Conservation (phyloP, 768 basidiomycete species). For the Russula sp. region DNA sequence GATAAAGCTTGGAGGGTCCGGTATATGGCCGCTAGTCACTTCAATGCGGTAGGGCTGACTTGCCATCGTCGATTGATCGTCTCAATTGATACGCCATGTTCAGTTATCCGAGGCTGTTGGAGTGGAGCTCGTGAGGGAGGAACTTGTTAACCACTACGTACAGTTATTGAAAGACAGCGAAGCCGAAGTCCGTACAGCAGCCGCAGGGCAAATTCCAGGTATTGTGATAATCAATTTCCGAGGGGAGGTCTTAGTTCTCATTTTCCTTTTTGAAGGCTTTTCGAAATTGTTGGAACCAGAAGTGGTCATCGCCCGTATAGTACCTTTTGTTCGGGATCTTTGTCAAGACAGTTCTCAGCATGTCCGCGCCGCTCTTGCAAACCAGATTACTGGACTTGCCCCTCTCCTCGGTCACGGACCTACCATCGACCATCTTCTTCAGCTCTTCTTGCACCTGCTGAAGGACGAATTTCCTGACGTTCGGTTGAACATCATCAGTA, state of each 20-base stretch:
- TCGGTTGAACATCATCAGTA: constrained; percentile 95
- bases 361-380: constrained; percentile 92
- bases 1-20: constrained; percentile 99
- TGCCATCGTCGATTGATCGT: neutral
- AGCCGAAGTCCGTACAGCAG: constrained; percentile 96
- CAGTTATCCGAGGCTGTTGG: constrained; percentile 91
- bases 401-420: constrained; percentile 89
- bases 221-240: constrained; percentile 12
- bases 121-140: constrained; percentile 83
- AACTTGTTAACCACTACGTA: constrained; percentile 88
- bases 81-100: constrained; percentile 8
- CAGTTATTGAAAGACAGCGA: constrained; percentile 96
- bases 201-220: constrained; percentile 96
- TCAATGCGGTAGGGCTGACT: constrained; percentile 67
- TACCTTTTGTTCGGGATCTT: constrained; percentile 92
- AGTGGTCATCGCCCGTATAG: constrained; percentile 83
- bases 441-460: constrained; percentile 89
- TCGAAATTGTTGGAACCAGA: constrained; percentile 90
- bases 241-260: constrained; percentile 13
- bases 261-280: constrained; percentile 54
- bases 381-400: constrained; percentile 92
- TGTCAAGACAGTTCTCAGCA: constrained; percentile 94
- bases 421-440: constrained; percentile 94
- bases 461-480: constrained; percentile 99
- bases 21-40: constrained; percentile 97